Evolutionary conservation across 1,284 basidiomycete species (phyloP), one percentile per base, ranked within the genome.

Genomic region (Lignosus rhinocerotis): DNA sequence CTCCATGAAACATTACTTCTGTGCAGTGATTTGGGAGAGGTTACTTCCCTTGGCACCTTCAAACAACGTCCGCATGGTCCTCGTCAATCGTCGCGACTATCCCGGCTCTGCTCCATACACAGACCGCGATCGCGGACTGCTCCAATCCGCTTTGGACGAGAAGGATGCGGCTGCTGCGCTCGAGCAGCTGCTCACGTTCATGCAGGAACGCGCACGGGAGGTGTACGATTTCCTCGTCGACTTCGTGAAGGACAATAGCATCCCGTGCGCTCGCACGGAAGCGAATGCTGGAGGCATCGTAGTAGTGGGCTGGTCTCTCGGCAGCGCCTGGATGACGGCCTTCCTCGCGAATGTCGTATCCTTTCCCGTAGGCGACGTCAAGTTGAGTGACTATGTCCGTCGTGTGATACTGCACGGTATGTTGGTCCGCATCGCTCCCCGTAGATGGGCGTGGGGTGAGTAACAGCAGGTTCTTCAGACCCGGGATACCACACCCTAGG

Each of bases 61-160:
- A 25, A n/a, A 32, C 16, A 48, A 48, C 46, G 16, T 12, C 32
- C 46, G 46, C n/a, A 21, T 48, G 31, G 32, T 48, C 32, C 46
- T 48, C 46, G 46, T 48, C 31, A 36, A 32, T 32, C 14, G 46
- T 6, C 46, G 46, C 31, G 46, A 48, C 46, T 48, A 48, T n/a
- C 46, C 46, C 1, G 31, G n/a, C 31, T 12, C 46, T 2, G n/a
- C 17, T 6, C 33, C 46, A 0, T 48, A 48, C 46, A 61, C 63
- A 0, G 51, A 56, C 6, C 55, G 64, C 12, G 72, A 73, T 36
- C 66, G 71, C 25, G 49, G 51, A 2, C 54, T 61, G 25, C 50
- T 51, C 25, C 50, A 38, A n/a, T 5, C 31, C 10, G 10, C 36
- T 3, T 12, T n/a, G n/a, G 10, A 31, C 6, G 38, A 44, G 8